Evolutionary conservation across 164 flowering plant genomes (phyloP).

Genomic region (Berberis thunbergii): DNA sequence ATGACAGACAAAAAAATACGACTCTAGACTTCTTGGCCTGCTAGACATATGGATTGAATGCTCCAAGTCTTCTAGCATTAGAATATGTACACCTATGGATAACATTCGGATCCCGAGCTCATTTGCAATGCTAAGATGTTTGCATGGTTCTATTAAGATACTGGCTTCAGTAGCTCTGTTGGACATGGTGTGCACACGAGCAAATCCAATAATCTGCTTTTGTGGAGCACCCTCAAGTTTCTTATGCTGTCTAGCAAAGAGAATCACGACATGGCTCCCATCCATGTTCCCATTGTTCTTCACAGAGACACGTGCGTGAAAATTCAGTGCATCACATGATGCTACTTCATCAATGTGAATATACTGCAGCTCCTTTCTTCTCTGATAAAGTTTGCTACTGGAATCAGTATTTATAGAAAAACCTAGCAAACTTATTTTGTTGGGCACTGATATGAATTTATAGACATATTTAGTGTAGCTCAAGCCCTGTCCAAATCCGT

Average conservation of each 20-base stretch:
- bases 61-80: slow-evolving; percentile 38
- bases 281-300: slow-evolving; percentile 57
- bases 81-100: slow-evolving; percentile 50
- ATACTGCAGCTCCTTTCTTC: slow-evolving; percentile 21
- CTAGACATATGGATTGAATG: slow-evolving; percentile 20
- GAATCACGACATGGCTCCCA: slow-evolving; percentile 68
- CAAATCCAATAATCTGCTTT: slow-evolving; percentile 68
- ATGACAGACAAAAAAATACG: too few relatives aligned
- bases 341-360: slow-evolving; percentile 36
- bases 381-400: slow-evolving; percentile 12
- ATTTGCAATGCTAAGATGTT: slow-evolving; percentile 57
- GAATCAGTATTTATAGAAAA: slow-evolving; percentile 8
- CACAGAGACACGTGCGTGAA: slow-evolving; percentile 43
- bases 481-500: slow-evolving; percentile 69
- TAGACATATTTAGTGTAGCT: slow-evolving; percentile 57
- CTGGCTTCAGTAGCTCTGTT: slow-evolving; percentile 28
- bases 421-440: slow-evolving; percentile 26
- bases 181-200: slow-evolving; percentile 38
- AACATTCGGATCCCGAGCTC: slow-evolving; percentile 47
- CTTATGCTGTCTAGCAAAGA: slow-evolving; percentile 37
- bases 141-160: slow-evolving; percentile 65
- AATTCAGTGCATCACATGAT: slow-evolving; percentile 50
- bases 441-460: slow-evolving; percentile 50
- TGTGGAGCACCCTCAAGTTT: slow-evolving; percentile 40
- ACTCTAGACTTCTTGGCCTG: too few relatives aligned